Evolutionary conservation across 139 green algal species (phyloP), one percentile per base, ranked within the genome.

Genomic region (Trebouxia sp.): DNA sequence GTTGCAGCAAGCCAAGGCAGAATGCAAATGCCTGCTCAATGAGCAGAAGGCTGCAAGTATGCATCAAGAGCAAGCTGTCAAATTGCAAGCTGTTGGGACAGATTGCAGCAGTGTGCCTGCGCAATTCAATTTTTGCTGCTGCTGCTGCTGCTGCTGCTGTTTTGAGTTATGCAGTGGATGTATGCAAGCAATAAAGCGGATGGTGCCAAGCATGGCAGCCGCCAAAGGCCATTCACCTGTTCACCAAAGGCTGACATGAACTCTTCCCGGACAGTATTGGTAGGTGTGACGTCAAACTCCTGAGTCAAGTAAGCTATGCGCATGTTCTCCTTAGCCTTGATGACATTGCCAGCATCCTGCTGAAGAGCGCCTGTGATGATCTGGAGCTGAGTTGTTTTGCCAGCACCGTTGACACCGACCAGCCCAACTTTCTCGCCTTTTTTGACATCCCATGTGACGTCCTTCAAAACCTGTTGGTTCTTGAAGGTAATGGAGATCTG

Each of bases 331-430:
- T 89, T 92, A 12, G 90, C 89, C 79, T 94, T 94, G 67, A 98
- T 74, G 5, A 99, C 88, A 81, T 96, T 90, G 4, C 97, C 97
- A 3, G 86, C 67, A 85, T 99, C 97, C 1, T 94, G 87, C 55
- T 92, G 65, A 43, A 99, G 65, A 41, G 88, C 80, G 32, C 97
- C 97, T 78, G 94, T 95, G 45, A 99, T 94, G 74, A 99, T 98
- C 85, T 97, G 89, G 75, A 99, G 89, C 89, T 98, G 96, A 11
- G 96, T 99, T 0, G 96, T 98, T 89, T 99, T 99, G 32, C 97
- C 97, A 3, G 97, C 96, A 17, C 97, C 97, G 82, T 99, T 99
- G n/a, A 98, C 89, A 41, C 96, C 90, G 22, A 99, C 97, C 26
- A 99, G 87, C 1, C 97, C 97, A n/a, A 98, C 95, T 6, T 94